Base-by-base conservation (phyloP, 352 stramenopile species). In the Pythium aristosporum region DNA sequence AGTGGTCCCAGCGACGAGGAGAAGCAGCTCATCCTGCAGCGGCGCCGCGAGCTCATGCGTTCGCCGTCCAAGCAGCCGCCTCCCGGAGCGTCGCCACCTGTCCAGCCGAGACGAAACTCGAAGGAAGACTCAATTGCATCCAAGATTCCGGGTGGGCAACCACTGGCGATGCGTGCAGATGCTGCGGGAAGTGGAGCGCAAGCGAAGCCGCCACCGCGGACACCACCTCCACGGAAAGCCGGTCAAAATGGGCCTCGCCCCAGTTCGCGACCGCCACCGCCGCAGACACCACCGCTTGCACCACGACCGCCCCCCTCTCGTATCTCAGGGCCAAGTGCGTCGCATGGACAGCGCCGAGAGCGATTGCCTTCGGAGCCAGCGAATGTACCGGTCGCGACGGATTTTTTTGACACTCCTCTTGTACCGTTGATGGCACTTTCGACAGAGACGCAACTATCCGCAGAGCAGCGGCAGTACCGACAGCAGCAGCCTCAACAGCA, bases 31-130 rank as follows among this genome's bases (percentile, higher is more conserved):
- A n/a, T 67, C 1, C 53, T 67, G 2, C 61, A 67, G 43, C n/a
- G 20, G 4, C 61, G 61, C 0, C 53, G 54, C 37, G 61, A 67
- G 52, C 46, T 67, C 34, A 67, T 67, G 61, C 61, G 61, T 4
- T 21, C 61, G 44, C 51, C 61, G 10, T 46, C 37, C 20, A 57
- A 50, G 25, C 21, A n/a, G n/a, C 20, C 44, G 44, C 44, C 34
- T 7, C 28, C n/a, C n/a, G 32, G 10, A 6, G 18, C 42, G 30
- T 55, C 32, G 42, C 55, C 30, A 25, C 55, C 21, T n/a, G 6
- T 28, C n/a, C 20, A 18, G 50, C 20, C 49, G 10, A 18, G 39
- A 46, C 39, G 18, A 10, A 20, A 46, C 18, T 20, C 13, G 39
- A 46, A 46, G 18, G 39, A 46, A 20, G 39, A 46, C 39, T 10